Evolutionary conservation across 163 green algal genomes (phyloP).

Genomic region (Trebouxia gelatinosa): DNA sequence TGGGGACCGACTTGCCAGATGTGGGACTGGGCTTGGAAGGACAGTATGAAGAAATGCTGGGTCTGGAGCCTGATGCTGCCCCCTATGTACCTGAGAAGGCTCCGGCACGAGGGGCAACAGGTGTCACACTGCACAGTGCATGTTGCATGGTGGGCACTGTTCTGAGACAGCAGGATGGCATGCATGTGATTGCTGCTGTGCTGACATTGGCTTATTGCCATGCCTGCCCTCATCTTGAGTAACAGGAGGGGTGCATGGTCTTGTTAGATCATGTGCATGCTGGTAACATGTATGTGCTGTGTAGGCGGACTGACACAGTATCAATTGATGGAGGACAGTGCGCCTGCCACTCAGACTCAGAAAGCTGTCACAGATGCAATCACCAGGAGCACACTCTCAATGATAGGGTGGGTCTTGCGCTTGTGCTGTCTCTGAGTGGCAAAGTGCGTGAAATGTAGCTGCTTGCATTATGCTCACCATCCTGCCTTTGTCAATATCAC

Average conservation of each 20-base stretch:
- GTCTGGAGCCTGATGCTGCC: neutral
- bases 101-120: neutral
- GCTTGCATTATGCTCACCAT: neutral
- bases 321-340: conserved; percentile 44
- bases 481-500: neutral
- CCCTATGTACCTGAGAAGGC: too few relatives aligned
- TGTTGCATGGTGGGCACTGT: neutral
- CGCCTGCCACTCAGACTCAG: conserved; percentile 30
- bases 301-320: conserved; percentile 36
- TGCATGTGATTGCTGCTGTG: neutral
- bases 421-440: neutral
- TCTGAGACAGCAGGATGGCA: neutral
- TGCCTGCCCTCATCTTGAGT: neutral
- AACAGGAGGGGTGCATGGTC: neutral
- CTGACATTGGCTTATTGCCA: neutral
- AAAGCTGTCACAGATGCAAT: conserved; percentile 12
- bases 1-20: neutral
- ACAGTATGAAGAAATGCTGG: neutral
- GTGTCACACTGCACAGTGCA: neutral
- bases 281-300: neutral
- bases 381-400: neutral
- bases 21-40: conserved; percentile 28
- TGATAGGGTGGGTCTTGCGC: neutral
- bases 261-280: neutral
- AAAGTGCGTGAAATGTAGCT: neutral